These are phyloP conservation scores for Cutaneotrichosporon mucoides DNA, from an alignment of 1,284 basidiomycete genomes.

Conservation along the genomic window DNA sequence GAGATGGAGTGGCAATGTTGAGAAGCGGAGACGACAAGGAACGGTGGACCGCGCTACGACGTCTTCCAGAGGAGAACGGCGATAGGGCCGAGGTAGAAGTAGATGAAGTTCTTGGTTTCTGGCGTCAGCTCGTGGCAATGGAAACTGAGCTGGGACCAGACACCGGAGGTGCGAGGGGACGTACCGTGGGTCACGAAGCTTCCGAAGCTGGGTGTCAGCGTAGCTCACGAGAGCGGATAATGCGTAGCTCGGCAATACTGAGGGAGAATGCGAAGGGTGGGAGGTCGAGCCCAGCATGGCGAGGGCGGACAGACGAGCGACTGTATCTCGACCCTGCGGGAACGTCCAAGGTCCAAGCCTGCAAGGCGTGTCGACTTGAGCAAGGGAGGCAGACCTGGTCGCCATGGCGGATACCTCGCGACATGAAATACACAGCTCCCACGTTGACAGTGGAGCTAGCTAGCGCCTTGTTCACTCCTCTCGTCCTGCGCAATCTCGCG, in stretches of 20 bases:
- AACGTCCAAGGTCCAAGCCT: no score
- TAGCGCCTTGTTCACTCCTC: no score
- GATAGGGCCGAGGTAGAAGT: slow-evolving; percentile 85
- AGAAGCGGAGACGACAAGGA: no score
- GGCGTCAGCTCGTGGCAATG: slow-evolving; percentile 14
- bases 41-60: slow-evolving; percentile 44
- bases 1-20: no score
- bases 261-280: not conserved
- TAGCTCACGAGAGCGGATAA: not conserved
- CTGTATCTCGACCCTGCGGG: no score
- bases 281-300: not conserved
- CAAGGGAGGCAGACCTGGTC: no score
- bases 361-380: no score
- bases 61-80: slow-evolving; percentile 95
- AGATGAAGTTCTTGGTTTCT: slow-evolving; percentile 97
- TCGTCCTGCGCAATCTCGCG: no score
- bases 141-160: not conserved
- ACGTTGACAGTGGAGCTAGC: no score
- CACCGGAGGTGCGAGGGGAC: slow-evolving; percentile 35
- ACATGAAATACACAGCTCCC: no score
- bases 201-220: slow-evolving; percentile 60
- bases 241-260: not conserved
- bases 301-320: no score
- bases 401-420: no score
- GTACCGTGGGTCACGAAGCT: slow-evolving; percentile 95